Conservation (phyloP, 352 stramenopile species). For the Globisporangium acanthophoron region DNA sequence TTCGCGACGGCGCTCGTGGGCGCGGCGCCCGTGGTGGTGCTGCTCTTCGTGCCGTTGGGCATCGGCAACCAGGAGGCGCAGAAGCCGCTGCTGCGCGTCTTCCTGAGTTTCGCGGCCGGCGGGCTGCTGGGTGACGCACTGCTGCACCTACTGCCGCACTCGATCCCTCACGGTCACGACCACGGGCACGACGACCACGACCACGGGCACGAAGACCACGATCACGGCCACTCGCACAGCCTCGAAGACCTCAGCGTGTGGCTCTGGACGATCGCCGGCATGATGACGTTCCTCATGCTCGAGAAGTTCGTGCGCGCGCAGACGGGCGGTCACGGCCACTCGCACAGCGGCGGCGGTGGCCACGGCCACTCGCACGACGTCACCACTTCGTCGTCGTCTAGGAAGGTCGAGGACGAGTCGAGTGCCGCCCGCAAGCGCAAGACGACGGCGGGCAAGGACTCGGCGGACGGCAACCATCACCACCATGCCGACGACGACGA, state of each 20-base stretch:
- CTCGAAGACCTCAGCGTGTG: constrained; percentile 62
- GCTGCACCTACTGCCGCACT: constrained; percentile 88
- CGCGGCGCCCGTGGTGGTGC: constrained; percentile 58
- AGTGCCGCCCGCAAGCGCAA: constrained; percentile 31
- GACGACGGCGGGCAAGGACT: constrained; percentile 20
- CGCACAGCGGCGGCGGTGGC: constrained; percentile 15
- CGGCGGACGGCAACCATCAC: constrained; percentile 13
- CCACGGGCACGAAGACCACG: constrained; percentile 32
- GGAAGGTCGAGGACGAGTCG: constrained; percentile 18
- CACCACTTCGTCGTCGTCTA: not conserved
- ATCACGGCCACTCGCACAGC: constrained; percentile 46
- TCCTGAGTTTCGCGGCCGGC: constrained; percentile 86
- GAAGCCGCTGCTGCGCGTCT: constrained; percentile 70
- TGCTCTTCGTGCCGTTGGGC: constrained; percentile 68
- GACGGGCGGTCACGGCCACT: constrained; percentile 26
- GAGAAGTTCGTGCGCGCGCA: constrained; percentile 79
- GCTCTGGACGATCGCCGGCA: constrained; percentile 70
- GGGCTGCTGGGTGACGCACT: constrained; percentile 88
- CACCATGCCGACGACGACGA: constrained; percentile 6
- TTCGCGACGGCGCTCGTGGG: constrained; percentile 70
- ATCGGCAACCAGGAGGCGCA: constrained; percentile 46
- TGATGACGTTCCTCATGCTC: constrained; percentile 74
- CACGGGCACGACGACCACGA: constrained; percentile 27
- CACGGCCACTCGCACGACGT: constrained; percentile 29
- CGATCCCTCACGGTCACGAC: constrained; percentile 39